Conservation (phyloP, 257 asterid genomes). For the Henckelia pumila region DNA sequence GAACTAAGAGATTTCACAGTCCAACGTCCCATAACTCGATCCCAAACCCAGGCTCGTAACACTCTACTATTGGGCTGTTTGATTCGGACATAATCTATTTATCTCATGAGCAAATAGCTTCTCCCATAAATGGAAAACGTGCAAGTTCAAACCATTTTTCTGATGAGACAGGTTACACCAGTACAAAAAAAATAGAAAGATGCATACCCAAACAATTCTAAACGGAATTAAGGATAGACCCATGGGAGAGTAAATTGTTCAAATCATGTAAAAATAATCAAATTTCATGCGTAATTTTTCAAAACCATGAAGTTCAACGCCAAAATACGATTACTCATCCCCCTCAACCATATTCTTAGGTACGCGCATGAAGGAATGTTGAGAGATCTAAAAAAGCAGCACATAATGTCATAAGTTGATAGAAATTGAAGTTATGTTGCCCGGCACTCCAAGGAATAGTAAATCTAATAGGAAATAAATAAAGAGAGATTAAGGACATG, state of each 20-base stretch:
- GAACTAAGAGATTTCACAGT: too few species aligned
- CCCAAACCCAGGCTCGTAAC: too few species aligned
- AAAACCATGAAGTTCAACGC: not conserved
- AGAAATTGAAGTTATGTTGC: not conserved
- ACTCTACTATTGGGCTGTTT: not conserved
- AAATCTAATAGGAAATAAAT: not conserved
- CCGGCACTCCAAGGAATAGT: not conserved
- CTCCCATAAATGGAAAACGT: not conserved
- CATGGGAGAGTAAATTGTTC: not conserved
- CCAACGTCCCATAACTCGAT: too few species aligned
- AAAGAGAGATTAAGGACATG: not conserved
- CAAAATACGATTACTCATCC: not conserved
- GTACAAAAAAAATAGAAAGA: not conserved
- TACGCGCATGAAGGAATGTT: not conserved
- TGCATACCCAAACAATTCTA: not conserved
- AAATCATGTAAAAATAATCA: not conserved
- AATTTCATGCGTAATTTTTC: not conserved
- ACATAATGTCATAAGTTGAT: not conserved
- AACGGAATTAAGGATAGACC: not conserved
- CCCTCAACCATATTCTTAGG: not conserved
- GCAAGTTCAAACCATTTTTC: not conserved
- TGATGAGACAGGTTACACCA: not conserved
- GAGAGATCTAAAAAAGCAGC: constrained; percentile 3
- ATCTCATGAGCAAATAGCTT: not conserved
- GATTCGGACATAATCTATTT: not conserved